Percentiles rank a stretch among this genome's conserved stretches.
These are phyloP conservation scores for Mycena sp. DNA, from an alignment of 1,284 basidiomycete genomes.

Conservation along the genomic window DNA sequence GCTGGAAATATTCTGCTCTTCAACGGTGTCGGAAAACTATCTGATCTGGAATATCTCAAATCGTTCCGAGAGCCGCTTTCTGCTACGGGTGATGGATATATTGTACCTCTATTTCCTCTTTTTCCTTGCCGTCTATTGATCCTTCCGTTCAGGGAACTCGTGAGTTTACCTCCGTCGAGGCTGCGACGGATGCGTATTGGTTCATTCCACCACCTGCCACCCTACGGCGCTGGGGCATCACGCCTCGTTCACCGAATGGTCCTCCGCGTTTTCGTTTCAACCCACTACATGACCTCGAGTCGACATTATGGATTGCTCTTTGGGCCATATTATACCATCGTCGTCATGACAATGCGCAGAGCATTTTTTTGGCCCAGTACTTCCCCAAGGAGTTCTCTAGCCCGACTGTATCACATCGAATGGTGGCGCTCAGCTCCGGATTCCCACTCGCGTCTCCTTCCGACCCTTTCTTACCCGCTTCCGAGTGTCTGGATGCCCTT, in stretches of 20 bases:
- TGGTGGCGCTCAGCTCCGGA: no score
- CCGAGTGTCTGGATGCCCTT: no score
- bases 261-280: constrained; percentile 6
- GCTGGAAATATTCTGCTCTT: constrained; percentile 21
- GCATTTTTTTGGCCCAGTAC: no score
- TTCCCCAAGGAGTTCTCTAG: no score
- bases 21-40: constrained; percentile 8
- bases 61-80: background rate
- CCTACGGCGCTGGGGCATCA: background rate
- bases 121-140: background rate
- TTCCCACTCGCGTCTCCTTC: no score
- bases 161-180: background rate
- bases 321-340: background rate
- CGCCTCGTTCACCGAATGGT: background rate
- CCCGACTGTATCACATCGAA: no score
- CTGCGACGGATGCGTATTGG: background rate
- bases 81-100: background rate
- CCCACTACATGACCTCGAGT: constrained; percentile 7
- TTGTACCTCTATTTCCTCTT: background rate
- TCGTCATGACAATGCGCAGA: background rate
- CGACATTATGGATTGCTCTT: background rate
- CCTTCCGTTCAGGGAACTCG: background rate
- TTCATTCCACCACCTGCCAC: background rate
- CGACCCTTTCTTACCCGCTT: no score
- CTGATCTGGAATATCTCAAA: constrained; percentile 17